Base-by-base conservation (phyloP, 2,329 filamentous ascomycete genomes). In the Diaporthe sp. region DNA sequence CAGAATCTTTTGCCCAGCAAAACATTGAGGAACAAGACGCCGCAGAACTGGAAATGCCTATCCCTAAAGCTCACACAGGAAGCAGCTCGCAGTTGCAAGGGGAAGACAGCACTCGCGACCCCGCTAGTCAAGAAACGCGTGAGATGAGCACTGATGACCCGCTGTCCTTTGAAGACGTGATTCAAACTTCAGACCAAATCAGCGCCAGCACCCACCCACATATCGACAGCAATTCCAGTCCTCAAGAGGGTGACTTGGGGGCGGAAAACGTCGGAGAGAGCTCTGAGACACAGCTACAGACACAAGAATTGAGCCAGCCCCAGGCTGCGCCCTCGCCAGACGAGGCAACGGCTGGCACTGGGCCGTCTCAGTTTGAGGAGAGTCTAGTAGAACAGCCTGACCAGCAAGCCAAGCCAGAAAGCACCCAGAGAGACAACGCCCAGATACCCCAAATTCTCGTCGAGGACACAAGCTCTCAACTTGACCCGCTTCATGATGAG, bases 1-100 rank as follows among this genome's bases (percentile, higher is more conserved):
- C 69, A 15, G 72, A 70, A 22, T 53, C 50, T 50, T 63, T 70
- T 47, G 70, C 50, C 27, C 53, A 58, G 30, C 47, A 5, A 37
- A 39, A 59, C 44, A 19, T 0, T 15, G 56, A 50, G 44, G 73
- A 44, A 15, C 44, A 70, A 39, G 47, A 22, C n/a, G 8, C 47
- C 2, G 47, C 32, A 27, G 47, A 53, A 3, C 32, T 53, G 47
- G 47, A 68, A 22, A 39, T 15, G 8, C 63, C 47, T 9, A 4
- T 53, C 1, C 22, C n/a, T 30, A 32, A 53, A 22, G 47, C 10
- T 27, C 32, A 13, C 8, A 1, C 17, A 13, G 17, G 13, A 19
- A 53, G 63, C 32, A 39, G n/a, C 47, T 68, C 47, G 8, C 63
- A 53, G 32, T 12, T 19, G 13, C 44, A 25, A 25, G 22, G 9